A percentile compares a stretch with the other conserved stretches of the same genome.
Conservation (phyloP, 495 filamentous ascomycete species). For the Xylaria bambusicola region DNA sequence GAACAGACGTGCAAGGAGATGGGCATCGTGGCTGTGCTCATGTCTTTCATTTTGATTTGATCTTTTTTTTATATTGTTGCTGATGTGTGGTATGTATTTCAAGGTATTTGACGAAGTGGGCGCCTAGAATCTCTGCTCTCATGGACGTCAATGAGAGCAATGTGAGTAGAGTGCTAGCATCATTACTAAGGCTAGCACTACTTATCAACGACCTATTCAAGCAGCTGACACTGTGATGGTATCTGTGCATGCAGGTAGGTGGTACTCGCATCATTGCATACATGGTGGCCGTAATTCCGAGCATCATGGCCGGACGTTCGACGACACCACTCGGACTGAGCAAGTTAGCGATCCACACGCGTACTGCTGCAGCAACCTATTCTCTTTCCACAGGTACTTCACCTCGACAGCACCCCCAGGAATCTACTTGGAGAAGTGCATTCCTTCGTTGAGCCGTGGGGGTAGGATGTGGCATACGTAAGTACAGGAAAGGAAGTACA, state of each 20-base stretch:
- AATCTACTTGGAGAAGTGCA: not conserved
- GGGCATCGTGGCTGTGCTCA: constrained; percentile 2
- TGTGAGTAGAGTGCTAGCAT: no score
- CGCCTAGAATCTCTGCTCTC: no score
- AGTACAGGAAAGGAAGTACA: no score
- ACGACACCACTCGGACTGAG: not conserved
- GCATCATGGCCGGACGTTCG: not conserved
- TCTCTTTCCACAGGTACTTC: not conserved
- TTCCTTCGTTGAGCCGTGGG: not conserved
- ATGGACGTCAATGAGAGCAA: no score
- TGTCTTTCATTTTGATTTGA: not conserved
- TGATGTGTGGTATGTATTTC: no score
- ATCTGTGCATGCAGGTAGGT: not conserved
- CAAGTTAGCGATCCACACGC: not conserved
- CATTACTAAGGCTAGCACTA: not conserved
- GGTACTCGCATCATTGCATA: not conserved
- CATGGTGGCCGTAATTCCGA: not conserved
- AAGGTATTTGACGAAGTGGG: no score
- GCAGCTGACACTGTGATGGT: no score
- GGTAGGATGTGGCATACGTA: no score
- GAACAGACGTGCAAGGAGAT: constrained; percentile 1
- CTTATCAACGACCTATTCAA: no score
- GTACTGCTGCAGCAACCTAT: not conserved
- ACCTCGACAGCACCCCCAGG: not conserved
- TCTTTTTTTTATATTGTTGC: no score